Conservation (phyloP, 345 rosid species). For the Dimocarpus longan region DNA sequence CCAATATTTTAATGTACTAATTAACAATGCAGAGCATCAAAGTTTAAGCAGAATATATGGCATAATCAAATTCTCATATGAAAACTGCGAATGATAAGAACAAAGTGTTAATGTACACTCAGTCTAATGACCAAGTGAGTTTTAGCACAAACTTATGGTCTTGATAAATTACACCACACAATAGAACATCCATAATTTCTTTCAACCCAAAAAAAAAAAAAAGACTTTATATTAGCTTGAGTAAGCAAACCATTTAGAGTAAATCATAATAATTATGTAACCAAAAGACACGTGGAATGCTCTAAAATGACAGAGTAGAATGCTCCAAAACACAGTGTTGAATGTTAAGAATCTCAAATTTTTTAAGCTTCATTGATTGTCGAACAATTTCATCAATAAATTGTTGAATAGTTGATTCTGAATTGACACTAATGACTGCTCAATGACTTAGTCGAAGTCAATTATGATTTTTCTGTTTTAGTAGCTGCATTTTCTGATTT, state of each 20-base stretch:
- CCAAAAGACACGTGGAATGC: slow-evolving; percentile 9
- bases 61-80: neutral
- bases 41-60: slow-evolving; percentile 11
- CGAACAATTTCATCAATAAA: too few relatives aligned
- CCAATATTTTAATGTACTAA: neutral
- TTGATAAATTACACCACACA: neutral
- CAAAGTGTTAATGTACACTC: neutral
- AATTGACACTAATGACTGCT: too few relatives aligned
- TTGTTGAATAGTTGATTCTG: too few relatives aligned
- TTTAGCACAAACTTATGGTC: neutral
- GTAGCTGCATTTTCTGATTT: too few relatives aligned
- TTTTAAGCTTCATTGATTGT: too few relatives aligned
- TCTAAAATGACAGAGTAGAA: neutral
- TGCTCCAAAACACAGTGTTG: slow-evolving; percentile 12
- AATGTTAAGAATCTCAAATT: neutral
- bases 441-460: too few relatives aligned
- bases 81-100: neutral
- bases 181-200: neutral
- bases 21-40: neutral
- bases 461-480: too few relatives aligned
- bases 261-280: slow-evolving; percentile 14
- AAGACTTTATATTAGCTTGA: slow-evolving; percentile 48
- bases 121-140: neutral
- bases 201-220: too few relatives aligned
- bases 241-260: slow-evolving; percentile 24